A percentile compares a stretch with the other conserved stretches of the same genome.
phyloP scores from a whole-genome alignment of 805 yeast species.

The Martiniozyma abietophila region DNA sequence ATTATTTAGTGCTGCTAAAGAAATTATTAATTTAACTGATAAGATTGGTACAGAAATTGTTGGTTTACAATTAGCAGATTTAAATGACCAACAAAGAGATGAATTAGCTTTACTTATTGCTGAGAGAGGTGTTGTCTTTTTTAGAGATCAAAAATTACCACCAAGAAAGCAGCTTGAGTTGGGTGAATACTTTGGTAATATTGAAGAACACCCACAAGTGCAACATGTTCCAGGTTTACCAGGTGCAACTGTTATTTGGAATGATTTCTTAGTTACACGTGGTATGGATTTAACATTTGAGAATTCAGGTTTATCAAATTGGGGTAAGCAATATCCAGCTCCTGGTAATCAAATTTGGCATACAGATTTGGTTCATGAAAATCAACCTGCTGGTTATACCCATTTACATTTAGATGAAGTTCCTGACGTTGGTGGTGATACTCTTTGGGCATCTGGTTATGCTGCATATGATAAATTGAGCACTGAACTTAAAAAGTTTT shows the following conservation, averaged over 20 bases:
- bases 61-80: conserved; percentile 36
- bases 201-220: conserved; percentile 31
- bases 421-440: conserved; percentile 47
- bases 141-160: conserved; percentile 37
- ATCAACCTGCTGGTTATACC: conserved; percentile 48
- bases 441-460: conserved; percentile 47
- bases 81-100: conserved; percentile 35
- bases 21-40: conserved; percentile 34
- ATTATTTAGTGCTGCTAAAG: conserved; percentile 30
- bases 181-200: conserved; percentile 37
- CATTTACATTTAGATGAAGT: conserved; percentile 44
- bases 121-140: conserved; percentile 43
- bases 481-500: conserved; percentile 38
- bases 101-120: conserved; percentile 39
- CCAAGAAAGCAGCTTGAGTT: conserved; percentile 35
- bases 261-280: conserved; percentile 25
- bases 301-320: conserved; percentile 14
- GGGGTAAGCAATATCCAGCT: conserved; percentile 9
- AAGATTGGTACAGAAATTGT: conserved; percentile 41
- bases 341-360: conserved; percentile 33
- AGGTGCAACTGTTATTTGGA: conserved; percentile 36
- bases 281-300: conserved; percentile 16
- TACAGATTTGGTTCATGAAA: conserved; percentile 42
- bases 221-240: conserved; percentile 28
- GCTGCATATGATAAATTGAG: conserved; percentile 49